Conservation (phyloP, 2,329 filamentous ascomycete genomes). For the Stromatinia cepivora region DNA sequence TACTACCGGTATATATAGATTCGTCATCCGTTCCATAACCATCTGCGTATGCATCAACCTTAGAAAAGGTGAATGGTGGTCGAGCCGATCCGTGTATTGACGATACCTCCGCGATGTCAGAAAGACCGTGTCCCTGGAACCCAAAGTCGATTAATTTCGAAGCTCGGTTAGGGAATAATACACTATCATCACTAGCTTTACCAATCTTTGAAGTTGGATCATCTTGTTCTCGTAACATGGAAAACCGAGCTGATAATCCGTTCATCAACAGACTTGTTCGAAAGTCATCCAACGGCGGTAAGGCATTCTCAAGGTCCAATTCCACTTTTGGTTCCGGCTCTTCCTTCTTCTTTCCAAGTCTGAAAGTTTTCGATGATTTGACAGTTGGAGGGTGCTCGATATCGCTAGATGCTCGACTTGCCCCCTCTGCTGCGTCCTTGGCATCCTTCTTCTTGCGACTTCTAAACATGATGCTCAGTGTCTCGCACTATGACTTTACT, state of each 20-base stretch:
- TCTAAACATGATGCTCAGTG: slow-evolving; percentile 64
- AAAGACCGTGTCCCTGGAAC: slow-evolving; percentile 53
- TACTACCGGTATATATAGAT: slow-evolving; percentile 59
- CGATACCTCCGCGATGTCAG: slow-evolving; percentile 88
- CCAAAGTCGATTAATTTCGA: slow-evolving; percentile 72
- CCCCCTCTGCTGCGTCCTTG: slow-evolving; percentile 53
- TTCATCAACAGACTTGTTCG: slow-evolving; percentile 95
- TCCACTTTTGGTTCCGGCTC: slow-evolving; percentile 61
- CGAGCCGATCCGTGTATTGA: slow-evolving; percentile 67
- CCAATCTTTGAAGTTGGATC: slow-evolving; percentile 86
- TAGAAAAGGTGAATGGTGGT: slow-evolving; percentile 59
- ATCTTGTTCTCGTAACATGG: slow-evolving; percentile 93
- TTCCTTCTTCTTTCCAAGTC: slow-evolving; percentile 53
- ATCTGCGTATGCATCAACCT: slow-evolving; percentile 66
- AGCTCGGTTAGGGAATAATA: slow-evolving; percentile 77
- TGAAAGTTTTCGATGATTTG: slow-evolving; percentile 55
- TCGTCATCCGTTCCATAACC: slow-evolving; percentile 66
- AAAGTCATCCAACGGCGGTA: slow-evolving; percentile 87
- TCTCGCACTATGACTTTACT: slow-evolving; percentile 16
- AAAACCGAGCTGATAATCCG: slow-evolving; percentile 90
- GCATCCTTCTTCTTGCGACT: slow-evolving; percentile 73
- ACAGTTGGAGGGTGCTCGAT: slow-evolving; percentile 45
- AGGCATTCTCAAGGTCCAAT: slow-evolving; percentile 69
- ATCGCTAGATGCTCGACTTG: slow-evolving; percentile 54
- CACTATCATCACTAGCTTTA: slow-evolving; percentile 94